Evolutionary conservation across 2,329 filamentous ascomycete species (phyloP), one percentile per base, ranked within the genome.

Genomic region (Claviceps capensis): DNA sequence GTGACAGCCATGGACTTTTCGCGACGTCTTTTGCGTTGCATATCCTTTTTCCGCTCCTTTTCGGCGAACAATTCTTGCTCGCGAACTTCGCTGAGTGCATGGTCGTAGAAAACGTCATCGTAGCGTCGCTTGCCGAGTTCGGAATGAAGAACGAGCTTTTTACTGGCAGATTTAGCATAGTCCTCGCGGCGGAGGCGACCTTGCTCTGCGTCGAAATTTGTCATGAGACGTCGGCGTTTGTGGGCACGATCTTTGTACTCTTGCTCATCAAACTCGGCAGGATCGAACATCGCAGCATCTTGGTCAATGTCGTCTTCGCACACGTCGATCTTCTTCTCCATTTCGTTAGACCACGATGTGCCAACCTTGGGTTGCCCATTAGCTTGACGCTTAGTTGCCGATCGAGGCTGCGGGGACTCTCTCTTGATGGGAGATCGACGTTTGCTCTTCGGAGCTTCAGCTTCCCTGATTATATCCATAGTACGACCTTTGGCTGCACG

Each of bases 31-130:
- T 97, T 98, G 57, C 93, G 86, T 67, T 98, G 93, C 88, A 98
- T 97, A 64, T 98, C 93, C 73, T 98, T 98, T 74, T 98, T 98
- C 58, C 93, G 88, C 69, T 98, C 93, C 71, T 98, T 98, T 68
- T 98, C 93, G 55, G 91, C 89, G 55, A 86, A 85, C 7, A 96
- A 76, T 66, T 96, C 91, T 58, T 88, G 88, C 55, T 89, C 85
- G 58, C 93, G 86, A 2, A 97, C 91, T 60, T 95, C 85, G 50
- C 86, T 80, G 54, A 91, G 78, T 1, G 93, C 91, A 42, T 86
- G 83, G 17, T 86, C 80, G 63, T 89, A 90, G 65, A 93, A 83
- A 46, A 83, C 73, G 14, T 85, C 77, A 54, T 87, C 81, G 65
- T 87, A 96, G 36, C 87, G 82, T 50, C 83, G 77, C 61, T 86